Evolutionary conservation across 768 basidiomycete species (phyloP).

Genomic region (Dacryopinax primogenitus): DNA sequence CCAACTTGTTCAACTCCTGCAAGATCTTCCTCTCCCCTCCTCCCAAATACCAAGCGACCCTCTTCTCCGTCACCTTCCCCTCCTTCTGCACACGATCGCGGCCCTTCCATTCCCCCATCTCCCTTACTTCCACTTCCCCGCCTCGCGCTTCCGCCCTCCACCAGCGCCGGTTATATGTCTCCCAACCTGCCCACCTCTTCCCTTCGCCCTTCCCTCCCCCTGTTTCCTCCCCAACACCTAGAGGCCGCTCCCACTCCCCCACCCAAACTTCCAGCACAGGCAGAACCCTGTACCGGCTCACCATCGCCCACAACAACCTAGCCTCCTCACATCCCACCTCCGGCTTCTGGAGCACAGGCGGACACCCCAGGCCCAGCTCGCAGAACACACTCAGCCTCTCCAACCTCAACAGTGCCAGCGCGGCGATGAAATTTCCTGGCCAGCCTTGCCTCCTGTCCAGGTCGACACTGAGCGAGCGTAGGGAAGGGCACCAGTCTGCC

Average conservation of each 20-base stretch:
- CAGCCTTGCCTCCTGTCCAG: background rate
- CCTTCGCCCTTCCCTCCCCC: background rate
- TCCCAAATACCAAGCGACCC: background rate
- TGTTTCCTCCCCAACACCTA: background rate
- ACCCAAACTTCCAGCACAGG: background rate
- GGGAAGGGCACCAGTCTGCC: background rate
- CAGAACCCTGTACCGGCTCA: background rate
- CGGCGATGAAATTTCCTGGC: background rate
- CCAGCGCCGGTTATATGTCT: background rate
- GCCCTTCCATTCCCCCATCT: background rate
- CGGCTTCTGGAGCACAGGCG: background rate
- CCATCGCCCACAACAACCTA: background rate
- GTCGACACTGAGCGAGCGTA: background rate
- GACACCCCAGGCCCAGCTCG: background rate
- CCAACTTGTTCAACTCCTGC: background rate
- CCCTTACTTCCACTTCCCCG: background rate
- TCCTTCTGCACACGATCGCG: background rate
- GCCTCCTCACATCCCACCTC: background rate
- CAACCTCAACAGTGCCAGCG: background rate
- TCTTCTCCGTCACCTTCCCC: background rate
- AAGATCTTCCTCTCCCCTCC: background rate
- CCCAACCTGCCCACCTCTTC: background rate
- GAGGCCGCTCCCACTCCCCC: background rate
- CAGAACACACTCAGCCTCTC: background rate
- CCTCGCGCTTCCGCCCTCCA: background rate